Evolutionary conservation across 225 moss, liverwort and hornwort species (phyloP), one percentile per base, ranked within the genome.

Genomic region (Bryoerythrophyllum caledonicum): DNA sequence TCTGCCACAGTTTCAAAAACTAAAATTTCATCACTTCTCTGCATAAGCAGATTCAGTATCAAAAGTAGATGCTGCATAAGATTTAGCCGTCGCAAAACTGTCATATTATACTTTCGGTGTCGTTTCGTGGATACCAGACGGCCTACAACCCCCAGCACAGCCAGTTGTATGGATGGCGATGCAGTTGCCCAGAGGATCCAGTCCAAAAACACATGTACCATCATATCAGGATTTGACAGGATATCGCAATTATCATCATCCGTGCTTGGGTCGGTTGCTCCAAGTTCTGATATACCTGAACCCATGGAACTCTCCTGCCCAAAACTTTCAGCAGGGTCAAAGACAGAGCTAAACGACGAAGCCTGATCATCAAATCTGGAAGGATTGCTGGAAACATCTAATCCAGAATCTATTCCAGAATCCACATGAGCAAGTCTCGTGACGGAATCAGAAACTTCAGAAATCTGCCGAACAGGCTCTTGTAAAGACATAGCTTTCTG

Each of bases 151-250:
- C 86, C 86, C 27, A 99, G 72, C 44, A 99, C 80, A 69, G 87
- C 85, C 75, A 95, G 68, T 79, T 93, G 99, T 68, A 88, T 80
- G 59, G 81, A 60, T 25, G 86, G 61, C 63, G 90, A 84, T 38
- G 95, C 88, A 62, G 83, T 91, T 24, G 90, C 86, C 99, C 99
- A 99, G 60, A 99, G 89, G 3, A 95, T 95, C 99, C 99, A 99
- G 76, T 99, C 99, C 79, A 99, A 74, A 17, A 95, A 82, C 40
- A 99, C 99, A 86, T 95, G 93, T 68, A 89, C 87, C 91, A 99
- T 87, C 86, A 99, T 92, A 38, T 95, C 99, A 78, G 93, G 80
- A 77, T 99, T 99, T 51, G 93, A 82, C 38, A 99, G 81, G 67
- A 99, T 74, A 62, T 75, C 77, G 59, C 87, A 83, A 52, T 84